These are phyloP conservation scores for Narthecium ossifragum DNA, from an alignment of 106 monocot genomes.

Conservation along the genomic window DNA sequence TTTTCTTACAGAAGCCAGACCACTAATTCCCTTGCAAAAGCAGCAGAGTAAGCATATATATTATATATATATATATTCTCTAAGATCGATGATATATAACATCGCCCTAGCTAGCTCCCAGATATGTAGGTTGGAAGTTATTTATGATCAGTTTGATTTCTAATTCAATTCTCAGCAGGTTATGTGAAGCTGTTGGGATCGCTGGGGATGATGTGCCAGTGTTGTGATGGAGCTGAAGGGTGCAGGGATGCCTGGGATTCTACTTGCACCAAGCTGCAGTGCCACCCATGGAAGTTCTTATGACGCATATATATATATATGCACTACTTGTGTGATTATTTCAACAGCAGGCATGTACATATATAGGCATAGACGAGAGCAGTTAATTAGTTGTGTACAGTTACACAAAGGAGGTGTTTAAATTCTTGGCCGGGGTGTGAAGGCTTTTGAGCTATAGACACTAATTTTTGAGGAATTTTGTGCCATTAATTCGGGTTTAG, in stretches of 20 bases:
- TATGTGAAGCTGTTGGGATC: constrained; percentile 24
- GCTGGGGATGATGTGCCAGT: constrained; percentile 30
- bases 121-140: background rate
- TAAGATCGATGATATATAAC: background rate
- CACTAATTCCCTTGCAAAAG: constrained; percentile 10
- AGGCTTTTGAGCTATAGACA: too few relatives aligned
- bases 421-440: too few relatives aligned
- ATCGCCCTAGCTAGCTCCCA: too few relatives aligned
- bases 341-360: too few relatives aligned
- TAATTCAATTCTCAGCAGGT: constrained; percentile 6
- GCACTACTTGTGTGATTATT: too few relatives aligned
- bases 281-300: constrained; percentile 27
- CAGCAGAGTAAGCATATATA: constrained; percentile 14
- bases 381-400: too few relatives aligned
- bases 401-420: too few relatives aligned
- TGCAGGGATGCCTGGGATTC: constrained; percentile 25
- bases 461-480: too few relatives aligned
- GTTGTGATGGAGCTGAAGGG: constrained; percentile 30
- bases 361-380: too few relatives aligned
- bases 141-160: background rate
- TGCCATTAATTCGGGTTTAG: too few relatives aligned
- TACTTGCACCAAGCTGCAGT: constrained; percentile 18
- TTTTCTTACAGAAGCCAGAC: constrained; percentile 28
- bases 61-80: background rate
- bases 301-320: background rate